These are phyloP conservation scores for Aspergillus texensis DNA, from an alignment of 2,329 filamentous ascomycete species.

Conservation along the genomic window DNA sequence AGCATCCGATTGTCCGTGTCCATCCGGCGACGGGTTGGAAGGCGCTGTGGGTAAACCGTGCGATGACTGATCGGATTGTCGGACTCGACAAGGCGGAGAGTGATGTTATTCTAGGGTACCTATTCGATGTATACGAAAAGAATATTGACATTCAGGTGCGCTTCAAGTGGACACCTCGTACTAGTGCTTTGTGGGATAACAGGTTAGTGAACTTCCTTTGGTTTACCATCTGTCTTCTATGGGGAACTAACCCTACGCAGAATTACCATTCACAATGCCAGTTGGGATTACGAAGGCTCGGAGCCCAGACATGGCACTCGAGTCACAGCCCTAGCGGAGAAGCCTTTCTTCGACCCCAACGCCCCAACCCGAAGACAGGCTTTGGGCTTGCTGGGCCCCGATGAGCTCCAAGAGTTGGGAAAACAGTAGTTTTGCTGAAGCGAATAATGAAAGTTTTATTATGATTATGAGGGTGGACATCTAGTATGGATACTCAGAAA, in stretches of 20 bases:
- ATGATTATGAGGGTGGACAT: not conserved
- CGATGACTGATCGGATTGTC: slow-evolving; percentile 69
- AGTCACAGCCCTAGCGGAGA: slow-evolving; percentile 71
- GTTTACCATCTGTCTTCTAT: too few species aligned
- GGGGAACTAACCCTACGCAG: slow-evolving; percentile 35
- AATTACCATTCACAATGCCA: slow-evolving; percentile 74
- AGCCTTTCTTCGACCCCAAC: slow-evolving; percentile 66
- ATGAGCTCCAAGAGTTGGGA: slow-evolving; percentile 46
- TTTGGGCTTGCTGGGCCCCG: slow-evolving; percentile 63
- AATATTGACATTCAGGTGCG: slow-evolving; percentile 73
- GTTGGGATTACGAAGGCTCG: slow-evolving; percentile 71
- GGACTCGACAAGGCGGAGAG: slow-evolving; percentile 71
- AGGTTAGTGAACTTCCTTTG: slow-evolving; percentile 45
- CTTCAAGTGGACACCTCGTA: slow-evolving; percentile 70
- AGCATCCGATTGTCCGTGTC: slow-evolving; percentile 69
- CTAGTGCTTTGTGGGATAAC: slow-evolving; percentile 73
- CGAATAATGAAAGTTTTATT: not conserved
- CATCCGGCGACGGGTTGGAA: slow-evolving; percentile 78
- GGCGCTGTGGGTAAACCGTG: slow-evolving; percentile 70
- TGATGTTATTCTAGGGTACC: slow-evolving; percentile 66
- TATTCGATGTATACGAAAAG: slow-evolving; percentile 69
- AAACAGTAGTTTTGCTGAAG: not conserved
- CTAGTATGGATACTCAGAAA: not conserved
- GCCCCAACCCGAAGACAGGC: slow-evolving; percentile 69
- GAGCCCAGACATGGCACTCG: slow-evolving; percentile 72